phyloP scores from a whole-genome alignment of 2,329 filamentous ascomycete genomes.

The Magnaporthiopsis poae region DNA sequence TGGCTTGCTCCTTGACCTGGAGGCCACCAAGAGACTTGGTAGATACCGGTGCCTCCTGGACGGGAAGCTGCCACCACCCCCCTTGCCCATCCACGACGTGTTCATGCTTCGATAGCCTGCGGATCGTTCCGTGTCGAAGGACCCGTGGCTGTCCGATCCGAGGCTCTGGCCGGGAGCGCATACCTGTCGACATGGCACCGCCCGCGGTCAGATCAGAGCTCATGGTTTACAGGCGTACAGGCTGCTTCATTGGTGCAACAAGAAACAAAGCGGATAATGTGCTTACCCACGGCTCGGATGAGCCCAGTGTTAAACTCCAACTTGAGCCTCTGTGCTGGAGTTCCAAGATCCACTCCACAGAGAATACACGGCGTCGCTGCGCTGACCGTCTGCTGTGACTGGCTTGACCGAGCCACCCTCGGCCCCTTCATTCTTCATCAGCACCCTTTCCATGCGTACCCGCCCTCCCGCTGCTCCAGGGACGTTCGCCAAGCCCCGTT shows the following conservation, averaged over 20 bases:
- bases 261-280: not conserved
- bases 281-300: slow-evolving; percentile 57
- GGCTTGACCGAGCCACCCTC: slow-evolving; percentile 30
- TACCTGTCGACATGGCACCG: not conserved
- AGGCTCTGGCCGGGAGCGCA: not conserved
- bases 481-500: slow-evolving; percentile 37
- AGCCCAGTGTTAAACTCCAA: slow-evolving; percentile 64
- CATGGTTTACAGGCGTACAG: not conserved
- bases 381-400: slow-evolving; percentile 52
- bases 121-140: slow-evolving; percentile 53
- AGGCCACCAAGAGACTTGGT: slow-evolving; percentile 56
- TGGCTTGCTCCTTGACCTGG: slow-evolving; percentile 48
- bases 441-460: slow-evolving; percentile 33
- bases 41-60: slow-evolving; percentile 56
- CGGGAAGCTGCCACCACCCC: slow-evolving; percentile 59
- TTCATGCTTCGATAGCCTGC: slow-evolving; percentile 44
- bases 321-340: slow-evolving; percentile 49
- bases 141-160: slow-evolving; percentile 31
- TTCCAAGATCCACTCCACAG: slow-evolving; percentile 54
- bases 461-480: slow-evolving; percentile 38
- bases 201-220: not conserved
- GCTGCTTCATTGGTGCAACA: not conserved
- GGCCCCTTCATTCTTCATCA: slow-evolving; percentile 30
- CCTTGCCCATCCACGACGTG: slow-evolving; percentile 54
- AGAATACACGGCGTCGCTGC: slow-evolving; percentile 59